phyloP scores from a whole-genome alignment of 441 rosid species.

The Gossypium aridum region DNA sequence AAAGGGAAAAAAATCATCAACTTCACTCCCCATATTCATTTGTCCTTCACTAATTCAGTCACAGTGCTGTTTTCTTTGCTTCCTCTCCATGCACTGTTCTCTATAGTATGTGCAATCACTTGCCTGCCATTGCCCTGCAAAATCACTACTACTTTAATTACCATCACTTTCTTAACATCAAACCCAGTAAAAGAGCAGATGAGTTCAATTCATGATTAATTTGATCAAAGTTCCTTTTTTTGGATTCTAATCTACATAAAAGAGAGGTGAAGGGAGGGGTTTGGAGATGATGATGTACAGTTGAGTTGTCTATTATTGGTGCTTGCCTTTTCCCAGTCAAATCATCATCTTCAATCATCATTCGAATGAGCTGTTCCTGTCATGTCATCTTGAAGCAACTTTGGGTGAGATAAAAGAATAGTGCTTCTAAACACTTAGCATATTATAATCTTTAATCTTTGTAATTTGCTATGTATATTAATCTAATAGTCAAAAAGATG shows the following conservation, averaged over 20 bases:
- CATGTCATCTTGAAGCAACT: constrained; percentile 33
- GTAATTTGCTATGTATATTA: neutral
- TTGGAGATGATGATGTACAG: constrained; percentile 15
- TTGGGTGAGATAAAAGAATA: too few relatives aligned
- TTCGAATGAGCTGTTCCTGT: constrained; percentile 54
- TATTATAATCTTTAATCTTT: too few relatives aligned
- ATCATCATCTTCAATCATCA: constrained; percentile 49
- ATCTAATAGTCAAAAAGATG: neutral
- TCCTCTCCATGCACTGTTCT: constrained; percentile 25
- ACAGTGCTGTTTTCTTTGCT: constrained; percentile 17
- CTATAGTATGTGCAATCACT: neutral
- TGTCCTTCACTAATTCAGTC: constrained; percentile 14
- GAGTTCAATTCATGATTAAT: too few relatives aligned
- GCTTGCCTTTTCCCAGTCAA: constrained; percentile 41
- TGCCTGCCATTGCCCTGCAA: neutral
- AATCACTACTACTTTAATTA: neutral
- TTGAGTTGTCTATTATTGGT: constrained; percentile 35
- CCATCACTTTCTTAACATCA: neutral
- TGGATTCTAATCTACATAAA: too few relatives aligned
- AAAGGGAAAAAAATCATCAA: neutral
- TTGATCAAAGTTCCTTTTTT: too few relatives aligned
- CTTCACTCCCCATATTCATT: constrained; percentile 8
- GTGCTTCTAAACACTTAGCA: neutral
- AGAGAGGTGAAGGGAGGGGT: too few relatives aligned
- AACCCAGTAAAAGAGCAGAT: too few relatives aligned